These are phyloP conservation scores for Liquidambar formosana DNA, from an alignment of 164 flowering plant species.

Conservation along the genomic window DNA sequence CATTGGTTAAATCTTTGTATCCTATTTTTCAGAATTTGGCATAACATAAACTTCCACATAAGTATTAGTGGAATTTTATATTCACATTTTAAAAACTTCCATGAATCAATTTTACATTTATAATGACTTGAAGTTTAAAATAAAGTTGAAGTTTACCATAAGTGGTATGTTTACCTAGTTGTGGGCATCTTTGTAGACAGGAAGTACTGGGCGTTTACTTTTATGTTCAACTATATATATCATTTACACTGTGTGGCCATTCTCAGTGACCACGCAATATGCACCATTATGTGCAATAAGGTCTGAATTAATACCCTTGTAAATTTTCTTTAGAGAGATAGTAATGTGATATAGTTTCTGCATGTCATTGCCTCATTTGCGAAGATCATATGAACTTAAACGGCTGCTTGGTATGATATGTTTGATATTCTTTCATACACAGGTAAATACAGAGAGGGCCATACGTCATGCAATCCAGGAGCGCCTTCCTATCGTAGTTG, in stretches of 20 bases:
- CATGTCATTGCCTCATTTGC: not conserved
- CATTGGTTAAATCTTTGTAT: no score
- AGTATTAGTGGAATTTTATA: no score
- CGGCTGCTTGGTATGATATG: not conserved
- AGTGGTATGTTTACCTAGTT: no score
- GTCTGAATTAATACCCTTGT: not conserved
- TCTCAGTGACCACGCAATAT: not conserved
- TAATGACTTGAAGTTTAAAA: no score
- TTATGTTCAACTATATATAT: no score
- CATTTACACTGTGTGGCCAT: not conserved
- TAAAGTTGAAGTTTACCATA: no score
- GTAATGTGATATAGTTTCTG: not conserved
- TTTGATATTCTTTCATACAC: slow-evolving; percentile 14
- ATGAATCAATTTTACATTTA: no score
- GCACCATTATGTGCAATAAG: not conserved
- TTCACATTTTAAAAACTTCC: no score
- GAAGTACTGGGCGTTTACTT: no score
- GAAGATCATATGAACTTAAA: not conserved
- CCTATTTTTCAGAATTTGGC: no score
- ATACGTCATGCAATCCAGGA: slow-evolving; percentile 99
- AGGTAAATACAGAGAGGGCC: slow-evolving; percentile 99
- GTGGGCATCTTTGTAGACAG: no score
- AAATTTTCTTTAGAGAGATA: not conserved
- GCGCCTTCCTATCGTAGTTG: slow-evolving; percentile 90
- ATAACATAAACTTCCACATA: no score